Base-by-base conservation (phyloP, 345 rosid species). In the rapeseed (Brassica napus) region DNA sequence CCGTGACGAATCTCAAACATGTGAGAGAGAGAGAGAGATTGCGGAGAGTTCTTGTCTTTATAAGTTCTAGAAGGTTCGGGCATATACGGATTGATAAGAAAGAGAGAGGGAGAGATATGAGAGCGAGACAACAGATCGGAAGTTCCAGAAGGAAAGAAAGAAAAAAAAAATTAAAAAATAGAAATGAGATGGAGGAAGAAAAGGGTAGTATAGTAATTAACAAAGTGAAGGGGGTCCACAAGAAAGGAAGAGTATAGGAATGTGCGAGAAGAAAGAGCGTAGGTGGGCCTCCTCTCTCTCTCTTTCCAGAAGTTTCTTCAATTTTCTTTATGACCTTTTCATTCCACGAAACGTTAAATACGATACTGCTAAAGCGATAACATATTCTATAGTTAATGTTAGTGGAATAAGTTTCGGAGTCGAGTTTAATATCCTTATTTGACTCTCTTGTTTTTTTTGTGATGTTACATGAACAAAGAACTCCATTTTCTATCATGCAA, bases 1-100 rank as follows among this genome's bases (percentile, higher is more conserved):
- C 62, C 26, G 65, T 63, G 82, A 65, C n/a, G 28, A 73, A 79
- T 59, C 63, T 59, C 62, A 49, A 71, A 75, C 76, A 75, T 69
- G 55, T 79, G 76, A 15, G 35, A 64, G 24, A 68, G 28, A 30
- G 58, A 30, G 28, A 30, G 58, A 30, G 58, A 77, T 65, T 11
- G 69, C 7, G 74, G 74, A 10, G 70, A 65, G 54, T n/a, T 47
- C 7, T 30, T 65, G 65, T 59, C 54, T 34, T 18, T 11, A 8
- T 61, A 68, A 75, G 74, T 74, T 93, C 98, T 90, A 93, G 98
- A 95, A 95, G 81, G 84, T 93, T 94, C 97, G 31, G 79, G 82
- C 79, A 75, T 77, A 81, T 26, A 89, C 75, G 73, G 67, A 83
- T 77, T 81, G 86, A 86, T 84, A 84, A 87, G 82, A 81, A 52